Conservation (phyloP, 768 basidiomycete genomes). For the Xerocomellus intermedius region DNA sequence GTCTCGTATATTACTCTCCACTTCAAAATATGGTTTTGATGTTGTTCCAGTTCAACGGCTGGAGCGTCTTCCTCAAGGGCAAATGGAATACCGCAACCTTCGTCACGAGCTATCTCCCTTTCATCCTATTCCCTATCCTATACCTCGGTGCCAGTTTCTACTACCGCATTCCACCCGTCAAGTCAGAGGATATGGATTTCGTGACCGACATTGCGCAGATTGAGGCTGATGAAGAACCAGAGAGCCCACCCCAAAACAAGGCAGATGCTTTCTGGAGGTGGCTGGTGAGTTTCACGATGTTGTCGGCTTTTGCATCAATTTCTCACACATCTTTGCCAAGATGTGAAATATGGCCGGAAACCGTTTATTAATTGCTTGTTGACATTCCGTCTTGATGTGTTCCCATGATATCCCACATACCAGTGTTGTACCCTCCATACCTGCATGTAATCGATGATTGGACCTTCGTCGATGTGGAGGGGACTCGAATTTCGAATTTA, state of each 20-base stretch:
- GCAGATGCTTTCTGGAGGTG: slow-evolving; percentile 73
- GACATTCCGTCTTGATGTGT: not conserved
- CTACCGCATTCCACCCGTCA: slow-evolving; percentile 23
- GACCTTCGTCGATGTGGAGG: not conserved
- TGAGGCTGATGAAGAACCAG: slow-evolving; percentile 68
- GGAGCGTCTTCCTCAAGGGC: slow-evolving; percentile 50
- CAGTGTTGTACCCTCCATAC: slow-evolving; percentile 1
- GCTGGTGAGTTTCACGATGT: slow-evolving; percentile 52
- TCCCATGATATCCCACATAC: not conserved
- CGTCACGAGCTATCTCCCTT: slow-evolving; percentile 79
- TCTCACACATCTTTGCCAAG: slow-evolving; percentile 13
- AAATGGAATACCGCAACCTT: slow-evolving; percentile 64
- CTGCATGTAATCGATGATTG: not conserved
- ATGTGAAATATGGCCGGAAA: slow-evolving; percentile 15
- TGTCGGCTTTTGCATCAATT: not conserved
- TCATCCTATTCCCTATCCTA: slow-evolving; percentile 70
- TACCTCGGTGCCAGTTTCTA: slow-evolving; percentile 60
- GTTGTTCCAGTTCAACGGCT: slow-evolving; percentile 47
- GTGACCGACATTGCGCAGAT: slow-evolving; percentile 65
- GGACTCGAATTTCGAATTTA: slow-evolving; percentile 10
- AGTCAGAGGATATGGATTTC: slow-evolving; percentile 81
- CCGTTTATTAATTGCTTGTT: not conserved
- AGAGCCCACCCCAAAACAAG: slow-evolving; percentile 67
- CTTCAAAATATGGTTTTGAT: slow-evolving; percentile 22
- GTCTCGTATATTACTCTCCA: slow-evolving; percentile 22